phyloP scores from a whole-genome alignment of 805 yeast genomes.

The Ogataea saltuana region DNA sequence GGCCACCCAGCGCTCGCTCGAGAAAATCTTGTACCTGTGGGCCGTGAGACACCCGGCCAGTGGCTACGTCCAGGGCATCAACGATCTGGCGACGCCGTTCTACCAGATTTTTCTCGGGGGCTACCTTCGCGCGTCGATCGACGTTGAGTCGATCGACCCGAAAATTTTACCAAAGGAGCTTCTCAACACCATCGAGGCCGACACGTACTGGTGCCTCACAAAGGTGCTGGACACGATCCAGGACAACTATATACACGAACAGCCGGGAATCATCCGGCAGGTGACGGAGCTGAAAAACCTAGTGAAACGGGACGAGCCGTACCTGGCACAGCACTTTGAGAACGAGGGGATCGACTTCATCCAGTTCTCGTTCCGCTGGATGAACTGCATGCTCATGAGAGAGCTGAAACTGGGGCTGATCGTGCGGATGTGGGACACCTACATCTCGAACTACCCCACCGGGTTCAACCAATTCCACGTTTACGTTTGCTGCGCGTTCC shows the following conservation, averaged over 20 bases:
- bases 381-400: conserved; percentile 96
- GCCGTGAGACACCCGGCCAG: conserved; percentile 96
- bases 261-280: conserved; percentile 94
- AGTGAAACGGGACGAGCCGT: conserved; percentile 76
- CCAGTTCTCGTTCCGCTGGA: conserved; percentile 97
- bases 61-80: conserved; percentile 97
- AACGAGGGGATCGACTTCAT: conserved; percentile 87
- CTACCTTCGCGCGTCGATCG: conserved; percentile 50
- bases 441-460: conserved; percentile 67
- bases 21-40: conserved; percentile 86
- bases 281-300: conserved; percentile 77
- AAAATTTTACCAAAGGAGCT: conserved; percentile 57
- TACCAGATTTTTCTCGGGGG: conserved; percentile 79
- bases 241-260: conserved; percentile 96
- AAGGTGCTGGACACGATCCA: conserved; percentile 91
- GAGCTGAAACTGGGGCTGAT: conserved; percentile 78
- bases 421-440: conserved; percentile 97
- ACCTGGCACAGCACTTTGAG: conserved; percentile 71
- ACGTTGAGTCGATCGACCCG: conserved; percentile 65
- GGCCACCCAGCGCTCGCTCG: conserved; percentile 75
- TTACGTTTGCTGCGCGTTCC: conserved; percentile 95
- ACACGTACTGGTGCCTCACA: conserved; percentile 95
- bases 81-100: conserved; percentile 91
- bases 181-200: conserved; percentile 80
- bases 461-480: conserved; percentile 93